Evolutionary conservation across 176 grass and related monocot genomes (phyloP), one percentile per base, ranked within the genome.

Genomic region (Typha latifolia): DNA sequence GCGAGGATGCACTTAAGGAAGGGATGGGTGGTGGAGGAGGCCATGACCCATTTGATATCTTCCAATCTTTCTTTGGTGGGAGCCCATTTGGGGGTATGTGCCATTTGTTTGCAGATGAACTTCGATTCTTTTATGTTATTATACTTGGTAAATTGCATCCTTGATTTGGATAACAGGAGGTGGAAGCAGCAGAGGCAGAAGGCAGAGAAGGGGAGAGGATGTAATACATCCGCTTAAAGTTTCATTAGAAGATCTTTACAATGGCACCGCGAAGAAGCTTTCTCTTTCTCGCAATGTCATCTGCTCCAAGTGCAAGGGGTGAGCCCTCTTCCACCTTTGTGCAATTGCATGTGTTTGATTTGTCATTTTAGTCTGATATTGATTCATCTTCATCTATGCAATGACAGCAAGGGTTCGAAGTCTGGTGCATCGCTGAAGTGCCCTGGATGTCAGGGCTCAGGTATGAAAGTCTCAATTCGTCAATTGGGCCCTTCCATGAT

Each of bases 1-100:
- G 93, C 22, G 93, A 97, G 78, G 89, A 97, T 90, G 93, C 93
- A 18, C 85, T 97, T 21, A 97, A 97, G 75, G 93, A 97, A 84
- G 93, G 93, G 86, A 97, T 97, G 88, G 93, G 93, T 7, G 85
- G 88, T 12, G 89, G 88, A 48, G 80, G 92, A 48, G 47, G 63
- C 56, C 84, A 69, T 63, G 89, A 97, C 51, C 93, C 93, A 63
- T 97, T 97, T 65, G 88, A 97, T 68, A 97, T 97, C 52, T 97
- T 97, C 79, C 87, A 88, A 66, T 97, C 93, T n/a, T 97, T 97
- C 67, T 97, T 97, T 48, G 93, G 93, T 2, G 67, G 81, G 15
- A 77, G 72, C 63, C 78, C 85, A 56, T 91, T 91, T 71, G 88
- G 93, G 47, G 93, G 93, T 97, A 51, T 48, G 43, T 70, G 22